A percentile compares a stretch with the other conserved stretches of the same genome.
Evolutionary conservation across 768 basidiomycete species (phyloP).

Genomic region (Naematelia encephala): DNA sequence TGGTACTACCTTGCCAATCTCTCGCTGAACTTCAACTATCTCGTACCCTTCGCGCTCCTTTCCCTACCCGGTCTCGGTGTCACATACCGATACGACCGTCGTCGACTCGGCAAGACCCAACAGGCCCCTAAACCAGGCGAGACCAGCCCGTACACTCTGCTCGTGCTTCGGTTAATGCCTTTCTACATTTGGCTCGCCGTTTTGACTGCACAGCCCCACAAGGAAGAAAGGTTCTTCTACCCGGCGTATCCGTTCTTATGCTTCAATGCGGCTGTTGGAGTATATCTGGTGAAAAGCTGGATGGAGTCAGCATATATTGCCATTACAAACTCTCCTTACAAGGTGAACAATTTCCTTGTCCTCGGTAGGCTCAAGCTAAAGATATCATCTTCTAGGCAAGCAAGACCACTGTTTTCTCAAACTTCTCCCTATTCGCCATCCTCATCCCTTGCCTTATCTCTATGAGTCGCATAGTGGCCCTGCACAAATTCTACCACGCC

Average conservation of each 20-base stretch:
- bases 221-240: slow-evolving; percentile 99
- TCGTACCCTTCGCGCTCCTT: slow-evolving; percentile 72
- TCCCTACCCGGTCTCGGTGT: slow-evolving; percentile 74
- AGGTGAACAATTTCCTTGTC: slow-evolving; percentile 56
- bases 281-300: slow-evolving; percentile 84
- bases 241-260: slow-evolving; percentile 86
- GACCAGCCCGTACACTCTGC: slow-evolving; percentile 69
- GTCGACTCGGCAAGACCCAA: slow-evolving; percentile 66
- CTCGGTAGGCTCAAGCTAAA: not conserved
- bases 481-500: slow-evolving; percentile 85
- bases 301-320: slow-evolving; percentile 71
- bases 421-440: slow-evolving; percentile 68
- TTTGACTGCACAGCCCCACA: slow-evolving; percentile 78
- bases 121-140: slow-evolving; percentile 44
- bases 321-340: slow-evolving; percentile 77
- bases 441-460: slow-evolving; percentile 68
- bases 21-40: slow-evolving; percentile 87
- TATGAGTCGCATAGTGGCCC: slow-evolving; percentile 71
- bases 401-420: slow-evolving; percentile 76
- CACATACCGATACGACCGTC: slow-evolving; percentile 70
- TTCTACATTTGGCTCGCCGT: slow-evolving; percentile 87
- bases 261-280: slow-evolving; percentile 86
- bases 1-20: slow-evolving; percentile 84
- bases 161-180: slow-evolving; percentile 75
- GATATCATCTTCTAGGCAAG: slow-evolving; percentile 52